Conservation (phyloP, 2,329 filamentous ascomycete species). For the Amesomyces nigricolor region DNA sequence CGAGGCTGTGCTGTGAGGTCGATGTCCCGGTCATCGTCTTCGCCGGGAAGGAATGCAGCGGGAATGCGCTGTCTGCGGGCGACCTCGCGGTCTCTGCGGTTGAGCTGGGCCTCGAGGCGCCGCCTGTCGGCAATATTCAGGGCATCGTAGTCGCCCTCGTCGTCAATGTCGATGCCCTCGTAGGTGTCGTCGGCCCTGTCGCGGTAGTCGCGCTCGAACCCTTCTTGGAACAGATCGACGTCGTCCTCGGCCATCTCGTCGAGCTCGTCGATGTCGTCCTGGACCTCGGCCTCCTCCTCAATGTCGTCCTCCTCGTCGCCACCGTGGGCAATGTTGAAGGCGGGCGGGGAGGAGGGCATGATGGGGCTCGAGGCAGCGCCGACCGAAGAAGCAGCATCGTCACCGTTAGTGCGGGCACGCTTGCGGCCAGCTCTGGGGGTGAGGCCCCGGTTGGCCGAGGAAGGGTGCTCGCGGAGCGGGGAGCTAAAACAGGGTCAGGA, state of each 20-base stretch:
- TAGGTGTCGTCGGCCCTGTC: constrained; percentile 66
- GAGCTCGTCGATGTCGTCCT: constrained; percentile 69
- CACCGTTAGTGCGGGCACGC: constrained; percentile 47
- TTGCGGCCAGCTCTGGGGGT: constrained; percentile 48
- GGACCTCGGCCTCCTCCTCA: constrained; percentile 64
- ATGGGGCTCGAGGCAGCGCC: constrained; percentile 50
- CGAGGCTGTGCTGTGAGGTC: constrained; percentile 83
- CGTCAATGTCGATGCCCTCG: constrained; percentile 66
- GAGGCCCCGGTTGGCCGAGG: constrained; percentile 74
- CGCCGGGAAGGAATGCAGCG: constrained; percentile 68
- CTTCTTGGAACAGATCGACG: constrained; percentile 70
- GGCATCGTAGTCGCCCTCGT: constrained; percentile 67
- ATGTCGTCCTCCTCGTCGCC: constrained; percentile 67
- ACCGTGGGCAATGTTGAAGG: constrained; percentile 59
- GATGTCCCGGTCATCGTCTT: constrained; percentile 78
- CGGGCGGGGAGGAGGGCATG: constrained; percentile 61
- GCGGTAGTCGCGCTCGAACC: constrained; percentile 66
- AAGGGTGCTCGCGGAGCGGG: constrained; percentile 73
- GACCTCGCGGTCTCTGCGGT: constrained; percentile 67
- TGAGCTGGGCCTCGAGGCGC: constrained; percentile 65
- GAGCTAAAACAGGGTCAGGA: constrained; percentile 50
- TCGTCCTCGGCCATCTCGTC: constrained; percentile 79
- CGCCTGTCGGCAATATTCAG: constrained; percentile 62
- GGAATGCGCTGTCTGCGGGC: constrained; percentile 62
- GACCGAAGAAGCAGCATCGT: constrained; percentile 47